Conservation (phyloP, 257 asterid species). For the Solanum chmielewskii region DNA sequence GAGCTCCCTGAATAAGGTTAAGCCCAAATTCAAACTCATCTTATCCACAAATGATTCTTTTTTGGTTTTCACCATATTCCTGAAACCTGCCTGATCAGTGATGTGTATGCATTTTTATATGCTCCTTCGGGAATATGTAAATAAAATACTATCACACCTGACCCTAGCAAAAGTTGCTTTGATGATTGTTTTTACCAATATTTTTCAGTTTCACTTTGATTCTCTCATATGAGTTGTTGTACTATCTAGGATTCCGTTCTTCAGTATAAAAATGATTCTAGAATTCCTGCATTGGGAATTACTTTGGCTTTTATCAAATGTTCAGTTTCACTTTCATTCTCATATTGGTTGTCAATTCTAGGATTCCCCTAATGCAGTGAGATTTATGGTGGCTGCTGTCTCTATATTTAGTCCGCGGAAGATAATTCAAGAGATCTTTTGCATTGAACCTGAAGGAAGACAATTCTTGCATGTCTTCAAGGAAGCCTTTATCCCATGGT, state of each 20-base stretch:
- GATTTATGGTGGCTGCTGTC: conserved; percentile 43
- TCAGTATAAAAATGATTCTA: background rate
- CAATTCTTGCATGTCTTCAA: conserved; percentile 50
- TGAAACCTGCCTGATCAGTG: background rate
- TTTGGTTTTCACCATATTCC: background rate
- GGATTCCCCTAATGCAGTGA: conserved; percentile 76
- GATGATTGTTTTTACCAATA: background rate
- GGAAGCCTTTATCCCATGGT: conserved; percentile 65
- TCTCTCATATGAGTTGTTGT: background rate
- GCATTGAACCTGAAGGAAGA: conserved; percentile 29
- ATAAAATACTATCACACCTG: background rate
- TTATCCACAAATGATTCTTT: background rate
- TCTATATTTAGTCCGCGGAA: conserved; percentile 71
- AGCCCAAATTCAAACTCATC: background rate
- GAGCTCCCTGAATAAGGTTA: background rate
- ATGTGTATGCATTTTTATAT: background rate
- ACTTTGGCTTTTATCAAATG: background rate
- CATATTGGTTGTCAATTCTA: conserved; percentile 15
- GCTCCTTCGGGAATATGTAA: background rate
- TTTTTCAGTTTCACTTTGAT: background rate
- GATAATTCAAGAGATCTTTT: conserved; percentile 43
- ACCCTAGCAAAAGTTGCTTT: background rate
- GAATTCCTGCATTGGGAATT: background rate
- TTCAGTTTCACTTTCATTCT: conserved; percentile 5
- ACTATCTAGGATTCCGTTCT: background rate